Percentiles rank a stretch among this genome's conserved stretches.
phyloP scores from a whole-genome alignment of 441 rosid genomes.

The Brassica balearica region DNA sequence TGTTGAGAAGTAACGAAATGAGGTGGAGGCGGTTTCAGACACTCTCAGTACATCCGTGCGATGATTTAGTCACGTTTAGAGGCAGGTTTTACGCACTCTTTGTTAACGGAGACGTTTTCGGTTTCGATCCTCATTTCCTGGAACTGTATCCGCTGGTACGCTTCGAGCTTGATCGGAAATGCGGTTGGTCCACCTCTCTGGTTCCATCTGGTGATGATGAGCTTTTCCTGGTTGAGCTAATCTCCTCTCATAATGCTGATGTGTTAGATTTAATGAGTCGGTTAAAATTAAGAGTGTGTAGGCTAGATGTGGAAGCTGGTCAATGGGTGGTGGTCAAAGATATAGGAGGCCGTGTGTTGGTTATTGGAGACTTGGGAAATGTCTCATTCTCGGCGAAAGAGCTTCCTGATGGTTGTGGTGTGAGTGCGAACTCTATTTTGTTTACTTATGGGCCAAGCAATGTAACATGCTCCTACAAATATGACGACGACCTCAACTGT shows the following conservation, averaged over 20 bases:
- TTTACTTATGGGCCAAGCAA: background rate
- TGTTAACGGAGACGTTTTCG: background rate
- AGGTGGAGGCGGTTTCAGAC: background rate
- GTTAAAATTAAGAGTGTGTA: background rate
- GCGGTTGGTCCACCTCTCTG: background rate
- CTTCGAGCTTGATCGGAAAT: background rate
- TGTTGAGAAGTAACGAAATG: background rate
- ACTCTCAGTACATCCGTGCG: background rate
- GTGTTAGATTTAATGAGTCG: background rate
- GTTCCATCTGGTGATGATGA: conserved; percentile 24
- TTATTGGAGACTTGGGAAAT: background rate
- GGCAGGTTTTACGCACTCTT: conserved; percentile 8
- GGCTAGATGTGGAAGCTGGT: background rate
- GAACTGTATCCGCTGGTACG: background rate
- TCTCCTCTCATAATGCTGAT: background rate
- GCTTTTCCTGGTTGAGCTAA: conserved; percentile 23
- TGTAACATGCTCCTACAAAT: conserved; percentile 5
- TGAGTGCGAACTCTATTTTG: background rate
- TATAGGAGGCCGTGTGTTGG: conserved; percentile 4
- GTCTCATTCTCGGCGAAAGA: background rate
- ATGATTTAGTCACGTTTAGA: background rate
- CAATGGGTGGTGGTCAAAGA: background rate
- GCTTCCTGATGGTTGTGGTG: conserved; percentile 12
- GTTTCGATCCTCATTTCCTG: conserved; percentile 11
- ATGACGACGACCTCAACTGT: background rate